Conservation (phyloP, 148 eudicot species). For the Nyssa sinensis region DNA sequence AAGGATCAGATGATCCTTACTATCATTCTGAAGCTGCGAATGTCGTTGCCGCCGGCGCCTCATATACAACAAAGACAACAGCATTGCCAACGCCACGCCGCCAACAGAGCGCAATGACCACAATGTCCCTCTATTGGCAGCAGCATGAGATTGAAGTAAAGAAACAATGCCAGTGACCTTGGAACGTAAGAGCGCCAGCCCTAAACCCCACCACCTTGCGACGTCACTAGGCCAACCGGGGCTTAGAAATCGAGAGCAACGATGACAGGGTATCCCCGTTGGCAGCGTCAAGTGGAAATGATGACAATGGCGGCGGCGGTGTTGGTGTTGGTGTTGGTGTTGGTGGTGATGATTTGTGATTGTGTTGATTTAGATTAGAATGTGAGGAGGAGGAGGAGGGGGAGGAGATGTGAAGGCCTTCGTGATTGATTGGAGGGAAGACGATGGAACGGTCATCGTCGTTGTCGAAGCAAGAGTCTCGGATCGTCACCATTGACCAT, state of each 20-base stretch:
- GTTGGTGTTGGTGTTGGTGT: not conserved
- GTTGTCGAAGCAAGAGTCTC: not conserved
- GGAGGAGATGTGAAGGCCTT: slow-evolving; percentile 33
- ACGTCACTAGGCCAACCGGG: slow-evolving; percentile 5
- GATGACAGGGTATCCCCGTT: not conserved
- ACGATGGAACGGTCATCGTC: slow-evolving; percentile 5
- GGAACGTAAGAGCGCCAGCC: slow-evolving; percentile 31
- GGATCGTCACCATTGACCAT: not conserved
- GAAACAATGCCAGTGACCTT: slow-evolving; percentile 17
- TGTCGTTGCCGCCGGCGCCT: slow-evolving; percentile 18
- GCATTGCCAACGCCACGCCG: slow-evolving; percentile 10
- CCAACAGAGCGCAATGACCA: not conserved
- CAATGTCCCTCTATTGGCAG: not conserved
- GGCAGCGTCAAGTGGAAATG: not conserved
- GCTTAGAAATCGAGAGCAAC: not conserved
- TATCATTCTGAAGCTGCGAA: slow-evolving; percentile 15
- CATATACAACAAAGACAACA: slow-evolving; percentile 20
- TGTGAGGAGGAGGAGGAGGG: too few relatives aligned
- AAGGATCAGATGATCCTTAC: slow-evolving; percentile 27
- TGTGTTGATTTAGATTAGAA: not conserved
- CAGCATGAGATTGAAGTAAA: not conserved
- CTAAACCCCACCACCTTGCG: slow-evolving; percentile 25
- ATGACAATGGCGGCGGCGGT: not conserved
- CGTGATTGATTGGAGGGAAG: slow-evolving; percentile 51
- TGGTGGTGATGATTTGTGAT: not conserved